A percentile compares a stretch with the other conserved stretches of the same genome.
Conservation (phyloP, 441 rosid species). For the Melastoma candidum region DNA sequence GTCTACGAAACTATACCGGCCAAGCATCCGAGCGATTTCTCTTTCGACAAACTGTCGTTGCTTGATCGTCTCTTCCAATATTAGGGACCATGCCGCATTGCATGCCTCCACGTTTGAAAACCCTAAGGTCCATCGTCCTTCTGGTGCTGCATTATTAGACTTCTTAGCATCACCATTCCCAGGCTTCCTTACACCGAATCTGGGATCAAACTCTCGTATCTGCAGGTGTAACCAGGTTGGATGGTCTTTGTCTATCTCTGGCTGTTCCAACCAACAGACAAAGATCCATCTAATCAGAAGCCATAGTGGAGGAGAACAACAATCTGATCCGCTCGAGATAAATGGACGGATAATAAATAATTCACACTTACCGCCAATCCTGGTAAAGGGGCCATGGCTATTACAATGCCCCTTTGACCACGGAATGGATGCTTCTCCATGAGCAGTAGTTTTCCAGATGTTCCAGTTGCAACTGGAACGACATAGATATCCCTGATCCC, state of each 20-base stretch:
- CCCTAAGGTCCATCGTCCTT: constrained; percentile 65
- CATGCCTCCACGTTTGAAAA: constrained; percentile 43
- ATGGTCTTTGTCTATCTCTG: constrained; percentile 49
- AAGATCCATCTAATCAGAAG: not conserved
- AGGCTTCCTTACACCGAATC: constrained; percentile 23
- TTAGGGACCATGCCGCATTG: constrained; percentile 34
- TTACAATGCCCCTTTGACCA: constrained; percentile 46
- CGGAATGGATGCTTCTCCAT: constrained; percentile 70
- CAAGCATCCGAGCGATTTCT: constrained; percentile 28
- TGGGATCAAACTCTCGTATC: constrained; percentile 53
- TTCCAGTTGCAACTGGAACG: constrained; percentile 34
- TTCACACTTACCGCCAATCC: constrained; percentile 42
- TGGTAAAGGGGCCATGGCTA: constrained; percentile 61
- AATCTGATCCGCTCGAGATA: too few relatives aligned
- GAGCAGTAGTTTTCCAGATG: constrained; percentile 50
- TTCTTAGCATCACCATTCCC: constrained; percentile 14
- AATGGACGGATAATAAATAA: not conserved
- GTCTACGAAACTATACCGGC: constrained; percentile 18
- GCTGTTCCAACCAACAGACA: constrained; percentile 28
- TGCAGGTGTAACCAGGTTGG: constrained; percentile 57
- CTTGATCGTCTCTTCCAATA: constrained; percentile 34
- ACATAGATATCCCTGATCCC: constrained; percentile 49
- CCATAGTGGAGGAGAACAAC: too few relatives aligned
- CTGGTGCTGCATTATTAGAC: constrained; percentile 20
- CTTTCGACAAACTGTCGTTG: constrained; percentile 33